A percentile compares a stretch with the other conserved stretches of the same genome.
phyloP scores from a whole-genome alignment of 768 basidiomycete genomes.

The Nidula microcarpa region DNA sequence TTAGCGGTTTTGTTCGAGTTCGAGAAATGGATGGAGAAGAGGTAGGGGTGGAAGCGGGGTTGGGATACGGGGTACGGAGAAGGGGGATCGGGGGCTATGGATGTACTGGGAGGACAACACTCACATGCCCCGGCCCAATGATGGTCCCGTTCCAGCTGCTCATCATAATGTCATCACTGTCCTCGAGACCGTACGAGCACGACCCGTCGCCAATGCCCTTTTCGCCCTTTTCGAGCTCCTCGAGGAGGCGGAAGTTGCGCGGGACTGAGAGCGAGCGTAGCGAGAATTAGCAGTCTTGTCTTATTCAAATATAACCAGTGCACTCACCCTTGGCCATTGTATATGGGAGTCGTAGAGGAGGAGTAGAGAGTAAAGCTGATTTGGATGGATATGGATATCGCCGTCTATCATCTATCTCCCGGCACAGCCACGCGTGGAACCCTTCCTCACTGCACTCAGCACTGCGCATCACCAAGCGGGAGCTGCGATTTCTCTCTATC shows the following conservation, averaged over 20 bases:
- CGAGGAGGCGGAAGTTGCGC: slow-evolving; percentile 92
- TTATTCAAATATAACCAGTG: not conserved
- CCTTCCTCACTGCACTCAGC: not conserved
- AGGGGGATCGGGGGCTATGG: not conserved
- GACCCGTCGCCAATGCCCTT: slow-evolving; percentile 99
- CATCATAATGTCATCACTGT: slow-evolving; percentile 96
- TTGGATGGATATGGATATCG: no score
- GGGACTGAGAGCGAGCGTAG: slow-evolving; percentile 57
- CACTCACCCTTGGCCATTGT: slow-evolving; percentile 51
- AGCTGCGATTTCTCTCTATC: no score
- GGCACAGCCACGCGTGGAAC: not conserved
- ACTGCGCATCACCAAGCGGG: no score
- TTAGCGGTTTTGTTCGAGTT: not conserved
- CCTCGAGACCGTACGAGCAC: slow-evolving; percentile 95
- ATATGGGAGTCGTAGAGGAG: not conserved
- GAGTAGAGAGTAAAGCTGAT: no score
- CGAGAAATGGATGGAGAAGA: not conserved
- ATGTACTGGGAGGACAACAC: slow-evolving; percentile 19
- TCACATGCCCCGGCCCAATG: slow-evolving; percentile 95
- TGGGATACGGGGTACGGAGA: not conserved
- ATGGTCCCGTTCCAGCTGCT: slow-evolving; percentile 98
- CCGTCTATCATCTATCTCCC: not conserved
- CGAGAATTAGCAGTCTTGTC: no score
- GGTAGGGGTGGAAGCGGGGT: not conserved
- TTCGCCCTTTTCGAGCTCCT: slow-evolving; percentile 99